phyloP scores from a whole-genome alignment of 2,329 filamentous ascomycete species.

The Laburnicola sp. region DNA sequence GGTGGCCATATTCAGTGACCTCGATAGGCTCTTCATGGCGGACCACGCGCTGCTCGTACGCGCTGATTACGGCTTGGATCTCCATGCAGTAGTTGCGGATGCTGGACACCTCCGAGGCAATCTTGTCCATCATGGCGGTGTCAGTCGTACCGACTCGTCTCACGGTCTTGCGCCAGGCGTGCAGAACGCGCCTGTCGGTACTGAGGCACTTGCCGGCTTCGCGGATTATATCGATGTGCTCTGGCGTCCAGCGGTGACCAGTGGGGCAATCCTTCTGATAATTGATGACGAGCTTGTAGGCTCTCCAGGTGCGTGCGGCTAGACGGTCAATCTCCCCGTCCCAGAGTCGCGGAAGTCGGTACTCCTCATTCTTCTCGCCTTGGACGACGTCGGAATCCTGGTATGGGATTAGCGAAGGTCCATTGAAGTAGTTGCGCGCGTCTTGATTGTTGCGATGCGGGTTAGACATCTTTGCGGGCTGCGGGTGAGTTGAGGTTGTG shows the following conservation, averaged over 20 bases:
- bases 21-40: background rate
- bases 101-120: background rate
- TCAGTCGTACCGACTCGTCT: background rate
- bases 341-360: constrained; percentile 13
- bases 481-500: no score
- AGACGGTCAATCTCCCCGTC: constrained; percentile 13
- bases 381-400: background rate
- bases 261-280: constrained; percentile 19
- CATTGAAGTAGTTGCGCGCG: background rate
- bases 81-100: constrained; percentile 1
- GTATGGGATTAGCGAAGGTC: background rate
- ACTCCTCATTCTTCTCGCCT: background rate
- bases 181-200: background rate
- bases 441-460: background rate
- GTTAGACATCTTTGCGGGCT: no score
- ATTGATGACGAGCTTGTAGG: constrained; percentile 24
- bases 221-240: constrained; percentile 16
- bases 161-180: background rate
- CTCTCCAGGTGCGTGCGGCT: constrained; percentile 19
- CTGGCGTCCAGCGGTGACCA: constrained; percentile 23
- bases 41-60: background rate
- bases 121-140: background rate
- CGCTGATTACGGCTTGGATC: constrained; percentile 2
- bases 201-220: constrained; percentile 14
- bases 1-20: background rate